These are phyloP conservation scores for Blastosporella zonata DNA, from an alignment of 1,284 basidiomycete genomes.

Conservation along the genomic window DNA sequence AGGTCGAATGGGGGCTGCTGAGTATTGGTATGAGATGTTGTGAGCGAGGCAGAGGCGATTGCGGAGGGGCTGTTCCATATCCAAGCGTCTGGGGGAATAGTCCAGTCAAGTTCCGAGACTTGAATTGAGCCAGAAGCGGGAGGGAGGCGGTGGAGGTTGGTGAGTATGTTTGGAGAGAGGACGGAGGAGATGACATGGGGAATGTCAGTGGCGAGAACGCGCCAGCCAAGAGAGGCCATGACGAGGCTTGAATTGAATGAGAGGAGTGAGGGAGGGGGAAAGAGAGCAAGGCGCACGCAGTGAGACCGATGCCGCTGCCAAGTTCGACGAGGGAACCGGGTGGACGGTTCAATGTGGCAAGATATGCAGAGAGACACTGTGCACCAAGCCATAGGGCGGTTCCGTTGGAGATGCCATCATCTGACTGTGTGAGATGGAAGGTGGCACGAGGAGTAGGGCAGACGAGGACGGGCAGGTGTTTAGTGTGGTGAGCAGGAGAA, in stretches of 20 bases:
- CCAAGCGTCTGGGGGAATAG: slow-evolving; percentile 51
- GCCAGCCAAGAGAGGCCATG: slow-evolving; percentile 68
- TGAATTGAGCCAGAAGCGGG: slow-evolving; percentile 37
- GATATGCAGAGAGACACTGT: slow-evolving; percentile 69
- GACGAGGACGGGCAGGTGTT: slow-evolving; percentile 52
- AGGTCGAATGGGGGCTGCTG: slow-evolving; percentile 65
- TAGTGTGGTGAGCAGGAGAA: slow-evolving; percentile 62
- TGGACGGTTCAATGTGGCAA: slow-evolving; percentile 34
- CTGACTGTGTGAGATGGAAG: slow-evolving; percentile 52
- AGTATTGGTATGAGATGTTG: slow-evolving; percentile 13
- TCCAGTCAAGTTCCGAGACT: slow-evolving; percentile 69
- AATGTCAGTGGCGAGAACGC: slow-evolving; percentile 80
- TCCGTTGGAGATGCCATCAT: slow-evolving; percentile 69
- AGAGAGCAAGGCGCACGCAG: slow-evolving; percentile 52
- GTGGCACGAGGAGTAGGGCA: slow-evolving; percentile 47
- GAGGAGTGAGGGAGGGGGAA: slow-evolving; percentile 9
- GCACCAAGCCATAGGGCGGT: slow-evolving; percentile 88
- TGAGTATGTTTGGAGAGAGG: slow-evolving; percentile 61
- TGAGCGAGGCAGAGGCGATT: slow-evolving; percentile 31
- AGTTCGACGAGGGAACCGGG: slow-evolving; percentile 66
- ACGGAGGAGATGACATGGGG: slow-evolving; percentile 65
- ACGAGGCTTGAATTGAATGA: slow-evolving; percentile 49
- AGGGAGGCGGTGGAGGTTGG: slow-evolving; percentile 43
- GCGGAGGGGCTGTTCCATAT: slow-evolving; percentile 44
- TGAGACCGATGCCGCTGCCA: slow-evolving; percentile 80